A percentile compares a stretch with the other conserved stretches of the same genome.
phyloP scores from a whole-genome alignment of 768 basidiomycete species.

The Rhodotorula babjevae region DNA sequence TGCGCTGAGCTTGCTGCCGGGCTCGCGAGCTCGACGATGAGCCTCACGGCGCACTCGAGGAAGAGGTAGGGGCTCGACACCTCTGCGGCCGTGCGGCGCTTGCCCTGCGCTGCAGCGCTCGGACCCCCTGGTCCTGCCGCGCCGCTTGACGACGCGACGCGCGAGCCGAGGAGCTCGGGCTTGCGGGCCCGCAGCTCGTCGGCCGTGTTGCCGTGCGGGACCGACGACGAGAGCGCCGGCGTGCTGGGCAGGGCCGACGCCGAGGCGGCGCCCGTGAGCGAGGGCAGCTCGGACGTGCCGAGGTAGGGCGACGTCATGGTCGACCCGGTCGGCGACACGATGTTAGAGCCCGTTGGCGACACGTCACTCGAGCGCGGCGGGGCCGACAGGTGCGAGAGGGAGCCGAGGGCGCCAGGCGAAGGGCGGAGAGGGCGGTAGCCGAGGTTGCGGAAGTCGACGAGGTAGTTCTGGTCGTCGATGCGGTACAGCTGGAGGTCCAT shows the following conservation, averaged over 20 bases:
- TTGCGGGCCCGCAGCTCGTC: constrained; percentile 36
- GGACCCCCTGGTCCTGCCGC: no score
- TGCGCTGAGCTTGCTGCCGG: constrained; percentile 32
- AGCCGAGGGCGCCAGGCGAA: constrained; percentile 14
- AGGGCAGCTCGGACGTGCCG: constrained; percentile 2
- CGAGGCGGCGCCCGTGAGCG: not conserved
- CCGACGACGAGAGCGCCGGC: not conserved
- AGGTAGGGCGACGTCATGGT: not conserved
- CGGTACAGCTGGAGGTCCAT: constrained; percentile 98
- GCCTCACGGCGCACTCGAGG: constrained; percentile 87
- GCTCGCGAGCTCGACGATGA: constrained; percentile 90
- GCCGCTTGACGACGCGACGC: constrained; percentile 1
- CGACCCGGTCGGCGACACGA: constrained; percentile 17
- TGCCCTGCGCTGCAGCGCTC: not conserved
- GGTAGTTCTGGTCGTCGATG: constrained; percentile 87
- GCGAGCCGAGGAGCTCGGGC: constrained; percentile 29
- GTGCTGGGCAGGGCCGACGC: not conserved
- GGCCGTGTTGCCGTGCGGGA: constrained; percentile 23
- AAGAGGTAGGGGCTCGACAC: constrained; percentile 75
- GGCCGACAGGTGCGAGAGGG: constrained; percentile 5
- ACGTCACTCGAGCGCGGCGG: constrained; percentile 14
- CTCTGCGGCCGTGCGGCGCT: constrained; percentile 53
- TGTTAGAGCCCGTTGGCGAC: constrained; percentile 14
- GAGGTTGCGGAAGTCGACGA: constrained; percentile 97
- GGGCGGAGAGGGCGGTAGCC: constrained; percentile 63